These are phyloP conservation scores for Hemileccinum rubropunctum DNA, from an alignment of 768 basidiomycete genomes.

Conservation along the genomic window DNA sequence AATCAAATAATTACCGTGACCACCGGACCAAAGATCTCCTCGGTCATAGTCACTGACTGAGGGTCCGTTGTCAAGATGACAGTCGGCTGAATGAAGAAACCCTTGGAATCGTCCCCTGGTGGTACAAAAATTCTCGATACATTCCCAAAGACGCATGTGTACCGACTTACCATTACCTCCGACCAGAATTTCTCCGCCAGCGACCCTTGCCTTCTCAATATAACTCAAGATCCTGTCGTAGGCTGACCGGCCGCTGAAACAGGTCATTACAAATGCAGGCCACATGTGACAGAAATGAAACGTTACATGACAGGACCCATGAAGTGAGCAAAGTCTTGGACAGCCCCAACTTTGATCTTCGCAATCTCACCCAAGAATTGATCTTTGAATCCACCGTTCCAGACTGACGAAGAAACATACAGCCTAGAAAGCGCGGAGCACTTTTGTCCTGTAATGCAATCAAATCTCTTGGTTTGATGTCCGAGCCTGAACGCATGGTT, in stretches of 20 bases:
- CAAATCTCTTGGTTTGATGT: neutral
- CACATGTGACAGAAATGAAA: neutral
- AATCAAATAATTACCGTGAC: conserved; percentile 59
- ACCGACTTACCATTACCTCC: conserved; percentile 71
- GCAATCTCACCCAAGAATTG: conserved; percentile 68
- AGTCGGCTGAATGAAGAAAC: conserved; percentile 93
- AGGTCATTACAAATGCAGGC: neutral
- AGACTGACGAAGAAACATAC: conserved; percentile 86
- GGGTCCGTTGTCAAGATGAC: conserved; percentile 93
- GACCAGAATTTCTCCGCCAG: conserved; percentile 85
- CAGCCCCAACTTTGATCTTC: conserved; percentile 83
- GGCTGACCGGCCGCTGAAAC: conserved; percentile 70
- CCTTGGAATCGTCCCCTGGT: conserved; percentile 82
- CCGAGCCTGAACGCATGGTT: conserved; percentile 5
- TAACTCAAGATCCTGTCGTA: conserved; percentile 85
- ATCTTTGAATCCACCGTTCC: conserved; percentile 86
- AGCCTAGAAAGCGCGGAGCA: conserved; percentile 91
- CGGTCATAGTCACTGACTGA: conserved; percentile 80
- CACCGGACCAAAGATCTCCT: conserved; percentile 98
- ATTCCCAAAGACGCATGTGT: neutral
- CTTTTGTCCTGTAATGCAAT: conserved; percentile 69
- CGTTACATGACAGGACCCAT: conserved; percentile 94
- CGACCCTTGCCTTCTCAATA: conserved; percentile 81
- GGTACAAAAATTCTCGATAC: neutral
- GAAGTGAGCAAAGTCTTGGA: conserved; percentile 77